Percentiles rank a stretch among this genome's conserved stretches.
Evolutionary conservation across 208 protist species (phyloP).

Genomic region (Novymonas esmeraldas): DNA sequence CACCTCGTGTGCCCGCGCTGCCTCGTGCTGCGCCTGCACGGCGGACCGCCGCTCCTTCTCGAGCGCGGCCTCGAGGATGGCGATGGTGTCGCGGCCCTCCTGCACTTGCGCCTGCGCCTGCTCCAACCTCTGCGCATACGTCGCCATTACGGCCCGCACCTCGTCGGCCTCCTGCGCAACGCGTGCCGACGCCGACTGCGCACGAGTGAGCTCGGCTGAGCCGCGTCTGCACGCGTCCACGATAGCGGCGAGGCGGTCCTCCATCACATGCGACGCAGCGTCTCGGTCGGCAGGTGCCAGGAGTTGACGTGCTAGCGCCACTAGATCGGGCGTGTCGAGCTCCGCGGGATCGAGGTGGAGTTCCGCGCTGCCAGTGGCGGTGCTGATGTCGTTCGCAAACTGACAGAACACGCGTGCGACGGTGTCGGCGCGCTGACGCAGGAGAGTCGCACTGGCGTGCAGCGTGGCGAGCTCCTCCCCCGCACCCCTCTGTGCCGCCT

Average conservation of each 20-base stretch:
- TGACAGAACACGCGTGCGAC: not conserved
- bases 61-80: not conserved
- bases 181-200: not conserved
- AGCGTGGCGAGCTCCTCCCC: not conserved
- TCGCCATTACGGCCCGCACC: not conserved
- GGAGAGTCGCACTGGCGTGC: not conserved
- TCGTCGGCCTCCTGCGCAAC: not conserved
- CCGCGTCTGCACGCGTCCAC: constrained; percentile 1
- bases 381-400: constrained; percentile 2
- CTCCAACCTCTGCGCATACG: not conserved
- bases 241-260: not conserved
- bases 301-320: not conserved
- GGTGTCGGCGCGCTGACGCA: constrained; percentile 3
- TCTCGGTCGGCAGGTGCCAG: no score
- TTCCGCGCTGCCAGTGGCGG: not conserved
- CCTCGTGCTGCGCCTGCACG: not conserved
- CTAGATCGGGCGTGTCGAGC: not conserved
- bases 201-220: not conserved
- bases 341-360: not conserved
- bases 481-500: not conserved
- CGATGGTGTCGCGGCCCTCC: not conserved
- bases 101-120: not conserved
- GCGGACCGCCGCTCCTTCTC: not conserved
- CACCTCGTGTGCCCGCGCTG: not conserved
- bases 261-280: not conserved